Evolutionary conservation across 371 early-diverging fungal species (phyloP).

Genomic region (Apophysomyces trapeziformis): DNA sequence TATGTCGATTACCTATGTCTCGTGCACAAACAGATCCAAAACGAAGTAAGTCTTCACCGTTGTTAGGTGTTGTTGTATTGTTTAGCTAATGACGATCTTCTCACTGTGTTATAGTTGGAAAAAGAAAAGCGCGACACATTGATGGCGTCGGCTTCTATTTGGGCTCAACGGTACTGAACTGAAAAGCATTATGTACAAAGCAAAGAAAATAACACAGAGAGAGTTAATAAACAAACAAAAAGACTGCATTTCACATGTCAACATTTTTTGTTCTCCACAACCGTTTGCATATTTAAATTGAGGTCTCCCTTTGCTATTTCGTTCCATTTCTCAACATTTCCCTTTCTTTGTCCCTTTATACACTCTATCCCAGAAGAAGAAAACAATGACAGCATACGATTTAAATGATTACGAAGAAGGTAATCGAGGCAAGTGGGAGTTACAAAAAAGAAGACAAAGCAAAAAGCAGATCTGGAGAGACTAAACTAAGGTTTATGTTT

Average conservation of each 20-base stretch:
- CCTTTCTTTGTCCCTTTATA: constrained; percentile 12
- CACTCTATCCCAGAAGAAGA: constrained; percentile 6
- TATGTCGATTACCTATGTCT: constrained; percentile 93
- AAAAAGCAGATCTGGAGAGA: no score
- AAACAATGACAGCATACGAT: background rate
- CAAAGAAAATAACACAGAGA: no score
- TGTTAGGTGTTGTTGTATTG: background rate
- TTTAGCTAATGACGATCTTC: background rate
- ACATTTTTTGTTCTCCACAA: constrained; percentile 1
- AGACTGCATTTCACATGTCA: constrained; percentile 16
- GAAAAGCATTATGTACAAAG: background rate
- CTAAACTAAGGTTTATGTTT: background rate
- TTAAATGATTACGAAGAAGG: background rate
- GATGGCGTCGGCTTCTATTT: constrained; percentile 25
- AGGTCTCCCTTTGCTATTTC: constrained; percentile 7
- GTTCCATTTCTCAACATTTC: constrained; percentile 11
- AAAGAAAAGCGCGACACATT: constrained; percentile 34
- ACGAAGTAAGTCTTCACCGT: constrained; percentile 54
- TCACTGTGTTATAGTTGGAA: constrained; percentile 30
- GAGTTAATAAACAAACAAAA: constrained; percentile 10
- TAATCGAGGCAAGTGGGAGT: background rate
- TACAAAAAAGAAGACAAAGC: no score
- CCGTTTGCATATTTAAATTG: background rate
- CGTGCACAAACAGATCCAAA: constrained; percentile 87
- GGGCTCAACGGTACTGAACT: constrained; percentile 23